Base-by-base conservation (phyloP, 2,329 filamentous ascomycete genomes). In the Cercospora sesami region DNA sequence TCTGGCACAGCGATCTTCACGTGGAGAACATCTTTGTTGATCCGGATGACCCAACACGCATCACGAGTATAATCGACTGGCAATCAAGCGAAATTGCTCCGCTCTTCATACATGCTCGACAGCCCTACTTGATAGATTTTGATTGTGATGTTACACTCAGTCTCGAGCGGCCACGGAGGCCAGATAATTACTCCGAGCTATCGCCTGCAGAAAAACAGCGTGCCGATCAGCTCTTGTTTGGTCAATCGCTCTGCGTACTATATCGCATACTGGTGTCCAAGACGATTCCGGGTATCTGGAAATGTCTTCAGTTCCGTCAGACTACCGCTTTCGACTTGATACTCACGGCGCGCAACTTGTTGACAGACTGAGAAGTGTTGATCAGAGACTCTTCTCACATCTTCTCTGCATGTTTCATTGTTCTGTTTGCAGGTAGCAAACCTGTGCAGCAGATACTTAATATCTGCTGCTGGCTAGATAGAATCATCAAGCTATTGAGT, bases 1-100 rank as follows among this genome's bases (percentile, higher is more conserved):
- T 78, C 18, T 79, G 75, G 80, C 79, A 82, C 63, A 68, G 66
- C 39, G 80, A 83, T 60, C 71, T 82, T 21, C 80, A 82, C 60
- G 64, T 65, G 18, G 79, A 75, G 8, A 82, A 78, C 57, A 79
- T 80, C 62, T 78, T 79, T 60, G 78, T 80, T 3, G 69, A 79
- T 64, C 63, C 73, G 4, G 57, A 64, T 1, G 55, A 79, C n/a
- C 78, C 75, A 12, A 78, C 78, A 8, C 65, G 73, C 68, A 68
- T 80, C 57, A 70, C 74, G 0, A 64, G 68, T n/a, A 69, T 80
- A 31, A 78, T 80, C 60, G 79, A 80, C 62, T 80, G 78, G 78
- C 78, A 79, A 65, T 74, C 74, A 8, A 75, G 73, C 4, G 69
- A 77, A 57, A 42, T 80, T 30, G 70, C 76, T 3, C 80, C 81